Evolutionary conservation across 805 yeast species (phyloP), one percentile per base, ranked within the genome.

Genomic region (Ogataea thermomethanolica): DNA sequence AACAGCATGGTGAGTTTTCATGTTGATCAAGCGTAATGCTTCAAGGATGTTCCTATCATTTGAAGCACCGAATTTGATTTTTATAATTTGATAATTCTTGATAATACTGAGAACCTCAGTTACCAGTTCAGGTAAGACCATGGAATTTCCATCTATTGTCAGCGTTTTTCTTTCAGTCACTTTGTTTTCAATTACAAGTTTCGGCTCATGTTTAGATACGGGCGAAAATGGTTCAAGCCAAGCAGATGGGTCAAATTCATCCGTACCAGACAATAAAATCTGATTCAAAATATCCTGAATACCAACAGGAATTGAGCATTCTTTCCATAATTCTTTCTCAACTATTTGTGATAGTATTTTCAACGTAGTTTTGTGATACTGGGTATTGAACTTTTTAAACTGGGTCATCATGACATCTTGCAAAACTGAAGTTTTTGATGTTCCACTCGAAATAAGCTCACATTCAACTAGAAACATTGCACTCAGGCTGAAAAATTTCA

Each of bases 311-410:
- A 80, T 74, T n/a, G 76, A 74, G 13, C 73, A 76, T 38, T 90
- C 95, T 43, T 76, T 78, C 98, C 98, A 91, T 15, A 66, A 66
- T 49, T 90, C 98, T 33, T 67, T 65, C 36, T 84, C 90, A 41
- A 85, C 66, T 12, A 69, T 64, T 4, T 55, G 55, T 5, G 73
- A 65, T 21, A 86, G 61, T 5, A 60, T 57, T 40, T 70, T 72
- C 37, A 77, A 58, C 20, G 74, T 68, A 11, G 67, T 66, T 34
- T 70, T 69, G 48, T 84, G 89, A 50, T 74, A 73, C 24, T 77
- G 66, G 23, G 67, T 66, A 26, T 78, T 63, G 56, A 77, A 89
- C 39, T 74, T 71, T 44, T 72, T 78, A 4, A 83, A 71, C 47
- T 86, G 95, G 24, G 73, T 70, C n/a, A 72, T 75, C 11, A 89